A percentile compares a stretch with the other conserved stretches of the same genome.
Conservation (phyloP, 306 rosid species). For the Acacia crassicarpa region DNA sequence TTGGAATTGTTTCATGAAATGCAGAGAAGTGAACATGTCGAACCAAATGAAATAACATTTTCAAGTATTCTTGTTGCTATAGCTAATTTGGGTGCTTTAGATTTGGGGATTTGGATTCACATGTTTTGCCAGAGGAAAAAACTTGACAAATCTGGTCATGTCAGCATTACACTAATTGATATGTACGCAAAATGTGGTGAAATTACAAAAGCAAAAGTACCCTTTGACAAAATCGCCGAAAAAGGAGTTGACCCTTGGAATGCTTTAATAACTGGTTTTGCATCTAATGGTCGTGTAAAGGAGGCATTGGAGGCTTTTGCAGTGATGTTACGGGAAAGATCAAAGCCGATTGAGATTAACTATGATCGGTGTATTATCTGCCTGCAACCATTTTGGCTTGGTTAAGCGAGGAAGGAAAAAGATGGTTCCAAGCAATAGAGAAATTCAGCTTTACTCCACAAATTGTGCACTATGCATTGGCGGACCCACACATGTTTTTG, state of each 20-base stretch:
- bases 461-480: slow-evolving; percentile 74
- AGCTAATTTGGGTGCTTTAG: too few species aligned
- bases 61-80: too few species aligned
- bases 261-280: slow-evolving; percentile 75
- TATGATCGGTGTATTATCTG: slow-evolving; percentile 58
- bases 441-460: slow-evolving; percentile 52
- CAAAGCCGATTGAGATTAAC: slow-evolving; percentile 55
- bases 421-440: slow-evolving; percentile 55
- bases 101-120: too few species aligned
- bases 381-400: slow-evolving; percentile 70
- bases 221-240: slow-evolving; percentile 48
- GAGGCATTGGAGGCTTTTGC: slow-evolving; percentile 36
- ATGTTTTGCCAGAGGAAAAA: too few species aligned
- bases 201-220: slow-evolving; percentile 41
- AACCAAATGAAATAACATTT: too few species aligned
- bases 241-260: slow-evolving; percentile 75
- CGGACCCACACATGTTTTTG: too few species aligned
- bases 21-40: too few species aligned
- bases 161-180: slow-evolving; percentile 61
- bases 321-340: slow-evolving; percentile 42
- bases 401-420: slow-evolving; percentile 71
- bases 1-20: too few species aligned
- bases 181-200: slow-evolving; percentile 86
- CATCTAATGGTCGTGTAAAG: slow-evolving; percentile 2
- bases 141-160: slow-evolving; percentile 32